Evolutionary conservation across 2,329 filamentous ascomycete genomes (phyloP), one percentile per base, ranked within the genome.

Genomic region (Aspergillus pseudoviridinutans): DNA sequence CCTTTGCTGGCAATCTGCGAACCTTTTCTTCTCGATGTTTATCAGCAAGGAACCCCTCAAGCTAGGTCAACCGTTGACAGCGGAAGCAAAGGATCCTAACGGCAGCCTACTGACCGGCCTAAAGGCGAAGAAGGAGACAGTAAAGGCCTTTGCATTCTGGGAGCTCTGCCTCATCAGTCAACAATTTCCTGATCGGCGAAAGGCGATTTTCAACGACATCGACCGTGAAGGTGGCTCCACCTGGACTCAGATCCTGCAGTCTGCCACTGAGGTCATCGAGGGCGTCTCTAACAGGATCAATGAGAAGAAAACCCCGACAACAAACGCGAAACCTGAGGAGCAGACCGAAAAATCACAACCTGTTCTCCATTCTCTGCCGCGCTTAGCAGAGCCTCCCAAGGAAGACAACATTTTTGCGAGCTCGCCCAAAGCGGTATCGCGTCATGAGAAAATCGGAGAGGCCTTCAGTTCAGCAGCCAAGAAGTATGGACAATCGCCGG

Each of bases 81-180:
- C 84, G 20, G 90, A 93, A 64, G 90, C 91, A 17, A 94, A 90
- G 69, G 92, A 97, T 72, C 91, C 93, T 0, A 97, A 96, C 68
- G 92, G 91, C 38, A 96, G 90, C 70, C 80, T 97, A 28, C 73
- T 97, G 51, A 91, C 87, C 56, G 93, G 93, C 0, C 74, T 97
- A 49, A 92, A 87, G 71, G 88, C 88, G 62, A 94, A 92, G 76
- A 94, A 93, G 72, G 81, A 90, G 8, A 80, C 90, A 9, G 86
- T 90, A 59, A 87, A 85, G 83, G 83, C 86, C 0, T 96, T 95
- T 72, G 92, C 93, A 17, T 89, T 96, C 74, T 96, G 92, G 92
- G 93, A 97, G 70, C 79, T 97, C 28, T 85, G 86, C 29, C 82
- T 90, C 56, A 96, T 97, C 64, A 87, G 90, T 41, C 84, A 88